These are phyloP conservation scores for Westerdykella sp. DNA, from an alignment of 2,329 filamentous ascomycete genomes.

Conservation along the genomic window DNA sequence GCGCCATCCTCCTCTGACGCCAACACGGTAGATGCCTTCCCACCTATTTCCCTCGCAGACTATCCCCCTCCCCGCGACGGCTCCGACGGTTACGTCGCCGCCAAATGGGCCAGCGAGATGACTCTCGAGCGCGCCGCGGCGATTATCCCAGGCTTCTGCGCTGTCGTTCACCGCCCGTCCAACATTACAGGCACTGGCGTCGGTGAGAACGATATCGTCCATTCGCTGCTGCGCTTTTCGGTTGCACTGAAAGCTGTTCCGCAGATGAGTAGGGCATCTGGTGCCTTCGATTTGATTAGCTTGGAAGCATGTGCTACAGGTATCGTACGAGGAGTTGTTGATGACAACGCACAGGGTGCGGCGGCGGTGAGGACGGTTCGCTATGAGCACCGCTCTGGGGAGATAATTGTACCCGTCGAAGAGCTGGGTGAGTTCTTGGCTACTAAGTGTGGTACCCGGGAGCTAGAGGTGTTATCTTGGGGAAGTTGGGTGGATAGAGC, in stretches of 20 bases:
- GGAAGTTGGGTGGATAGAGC: too few species aligned
- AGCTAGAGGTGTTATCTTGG: too few species aligned
- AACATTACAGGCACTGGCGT: background rate
- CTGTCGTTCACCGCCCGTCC: conserved; percentile 3
- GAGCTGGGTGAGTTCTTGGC: too few species aligned
- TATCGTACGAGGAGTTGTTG: too few species aligned
- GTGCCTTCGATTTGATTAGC: background rate
- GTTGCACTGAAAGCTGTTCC: background rate
- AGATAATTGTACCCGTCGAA: too few species aligned
- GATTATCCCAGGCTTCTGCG: background rate
- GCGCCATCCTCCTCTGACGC: too few species aligned
- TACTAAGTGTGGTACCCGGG: too few species aligned
- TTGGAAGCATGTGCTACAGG: too few species aligned
- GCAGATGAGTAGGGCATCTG: background rate
- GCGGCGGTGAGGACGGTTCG: too few species aligned
- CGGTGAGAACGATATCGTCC: background rate
- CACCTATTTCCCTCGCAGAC: background rate
- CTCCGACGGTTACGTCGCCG: conserved; percentile 32
- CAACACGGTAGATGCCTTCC: background rate
- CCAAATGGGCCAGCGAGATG: conserved; percentile 38
- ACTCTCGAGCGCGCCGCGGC: conserved; percentile 24
- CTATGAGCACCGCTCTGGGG: too few species aligned
- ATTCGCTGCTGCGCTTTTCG: background rate
- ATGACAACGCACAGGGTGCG: too few species aligned
- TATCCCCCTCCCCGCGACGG: conserved; percentile 17